Evolutionary conservation across 805 yeast species (phyloP), one percentile per base, ranked within the genome.

Genomic region (Saccharomycopsis synnaedendra): DNA sequence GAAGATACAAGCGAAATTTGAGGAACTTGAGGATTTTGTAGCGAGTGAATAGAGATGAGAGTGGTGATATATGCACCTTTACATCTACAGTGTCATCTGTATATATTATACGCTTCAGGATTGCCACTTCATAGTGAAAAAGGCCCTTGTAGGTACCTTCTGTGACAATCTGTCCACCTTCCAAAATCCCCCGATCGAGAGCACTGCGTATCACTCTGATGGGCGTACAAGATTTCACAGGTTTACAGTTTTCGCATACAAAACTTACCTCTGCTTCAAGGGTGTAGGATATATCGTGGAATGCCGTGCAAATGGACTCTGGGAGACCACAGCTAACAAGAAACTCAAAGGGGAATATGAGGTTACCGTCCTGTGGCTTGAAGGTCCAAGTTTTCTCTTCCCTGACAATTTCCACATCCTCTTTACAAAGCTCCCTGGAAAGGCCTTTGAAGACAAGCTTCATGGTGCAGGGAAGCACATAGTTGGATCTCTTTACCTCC

Each of bases 341-440:
- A 32, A 46, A 46, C 41, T 43, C 41, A 36, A 46, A 46, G 10
- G 49, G 49, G 32, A 33, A 46, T 5, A 30, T 19, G 30, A 32
- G 34, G 11, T 27, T 33, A 10, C 30, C 45, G 29, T 28, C 10
- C 8, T n/a, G 29, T n/a, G 41, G 29, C 32, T 30, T 19, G 7
- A 41, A 28, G 29, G 19, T 32, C 43, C 43, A 41, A 2, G 27
- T n/a, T 8, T 9, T 8, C 30, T 8, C 8, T 9, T 39, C 41
- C 9, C 19, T n/a, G 8, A 39, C 30, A 8, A 39, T 19, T 19
- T 19, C 19, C 28, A 39, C 41, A 8, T 39, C 41, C 19, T 8
- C 11, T 11, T 11, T 11, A 19, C 9, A 9, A 9, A 8, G 8
- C 19, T 9, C 19, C 9, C 19, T 39, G 19, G 41, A 8, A 19